These are phyloP conservation scores for Penicillium paneum DNA, from an alignment of 2,329 filamentous ascomycete genomes.

Conservation along the genomic window DNA sequence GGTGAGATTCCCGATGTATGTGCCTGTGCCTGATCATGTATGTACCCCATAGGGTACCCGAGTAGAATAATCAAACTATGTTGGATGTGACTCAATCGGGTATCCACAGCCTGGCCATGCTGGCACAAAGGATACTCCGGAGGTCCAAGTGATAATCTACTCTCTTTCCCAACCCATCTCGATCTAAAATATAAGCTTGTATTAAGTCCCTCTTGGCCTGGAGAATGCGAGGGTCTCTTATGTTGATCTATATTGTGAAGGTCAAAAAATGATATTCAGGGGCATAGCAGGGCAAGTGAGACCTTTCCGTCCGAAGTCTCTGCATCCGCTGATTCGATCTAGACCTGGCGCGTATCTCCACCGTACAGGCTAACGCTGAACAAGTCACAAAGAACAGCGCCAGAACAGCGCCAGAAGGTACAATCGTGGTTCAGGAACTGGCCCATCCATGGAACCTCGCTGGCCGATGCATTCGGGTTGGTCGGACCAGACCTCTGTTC, in stretches of 20 bases:
- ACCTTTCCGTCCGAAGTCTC: neutral
- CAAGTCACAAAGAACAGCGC: neutral
- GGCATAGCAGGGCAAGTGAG: neutral
- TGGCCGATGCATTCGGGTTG: constrained; percentile 3
- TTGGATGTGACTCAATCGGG: neutral
- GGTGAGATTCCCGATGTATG: neutral
- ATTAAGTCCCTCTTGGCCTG: neutral
- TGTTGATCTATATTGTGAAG: neutral
- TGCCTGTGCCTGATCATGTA: neutral
- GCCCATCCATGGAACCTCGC: neutral
- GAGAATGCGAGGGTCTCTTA: neutral
- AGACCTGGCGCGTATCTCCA: neutral
- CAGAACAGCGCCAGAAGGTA: neutral
- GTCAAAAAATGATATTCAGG: constrained; percentile 1
- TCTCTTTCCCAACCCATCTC: constrained; percentile 1
- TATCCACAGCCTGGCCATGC: constrained; percentile 1
- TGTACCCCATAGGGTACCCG: neutral
- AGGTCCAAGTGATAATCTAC: constrained; percentile 1
- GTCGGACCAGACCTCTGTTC: neutral
- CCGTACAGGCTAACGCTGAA: neutral
- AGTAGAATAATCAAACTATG: neutral
- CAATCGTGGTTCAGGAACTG: neutral
- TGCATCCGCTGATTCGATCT: constrained; percentile 6
- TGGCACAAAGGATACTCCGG: neutral
- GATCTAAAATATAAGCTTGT: constrained; percentile 1